Conservation (phyloP, 1,284 basidiomycete genomes). For the Ceratobasidium sp. region DNA sequence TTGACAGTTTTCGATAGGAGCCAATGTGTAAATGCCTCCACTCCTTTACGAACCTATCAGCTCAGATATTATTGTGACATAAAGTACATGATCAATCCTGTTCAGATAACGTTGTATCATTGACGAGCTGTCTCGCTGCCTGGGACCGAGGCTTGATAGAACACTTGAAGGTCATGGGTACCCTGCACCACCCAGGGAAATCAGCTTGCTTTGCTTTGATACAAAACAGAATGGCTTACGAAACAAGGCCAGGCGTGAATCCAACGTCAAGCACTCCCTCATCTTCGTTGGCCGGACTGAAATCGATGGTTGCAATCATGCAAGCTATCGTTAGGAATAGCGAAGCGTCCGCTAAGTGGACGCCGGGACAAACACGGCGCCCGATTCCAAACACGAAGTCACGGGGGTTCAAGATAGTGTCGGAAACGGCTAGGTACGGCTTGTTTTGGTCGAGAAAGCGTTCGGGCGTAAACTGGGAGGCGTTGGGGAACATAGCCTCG, state of each 20-base stretch:
- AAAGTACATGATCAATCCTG: not conserved
- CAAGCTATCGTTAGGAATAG: not conserved
- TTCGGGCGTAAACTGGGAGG: slow-evolving; percentile 21
- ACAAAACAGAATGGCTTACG: not conserved
- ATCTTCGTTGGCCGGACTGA: slow-evolving; percentile 6
- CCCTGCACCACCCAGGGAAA: not conserved
- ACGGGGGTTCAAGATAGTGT: not conserved
- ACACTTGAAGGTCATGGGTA: slow-evolving; percentile 21
- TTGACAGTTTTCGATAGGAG: too few relatives aligned
- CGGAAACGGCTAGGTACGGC: not conserved
- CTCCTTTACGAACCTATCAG: too few relatives aligned
- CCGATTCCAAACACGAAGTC: slow-evolving; percentile 31
- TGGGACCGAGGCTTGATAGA: slow-evolving; percentile 37
- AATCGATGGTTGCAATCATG: slow-evolving; percentile 29
- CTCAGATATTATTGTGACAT: not conserved
- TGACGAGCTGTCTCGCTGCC: slow-evolving; percentile 10
- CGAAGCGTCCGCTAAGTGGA: not conserved
- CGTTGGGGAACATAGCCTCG: slow-evolving; percentile 19
- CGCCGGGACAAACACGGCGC: slow-evolving; percentile 18
- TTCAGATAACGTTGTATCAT: slow-evolving; percentile 12
- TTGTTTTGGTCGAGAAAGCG: not conserved
- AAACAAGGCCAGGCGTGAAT: not conserved
- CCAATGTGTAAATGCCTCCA: too few relatives aligned
- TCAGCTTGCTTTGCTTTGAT: not conserved
- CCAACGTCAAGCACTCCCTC: slow-evolving; percentile 19